phyloP scores from a whole-genome alignment of 139 green algal genomes.

The Parachlorella kessleri region DNA sequence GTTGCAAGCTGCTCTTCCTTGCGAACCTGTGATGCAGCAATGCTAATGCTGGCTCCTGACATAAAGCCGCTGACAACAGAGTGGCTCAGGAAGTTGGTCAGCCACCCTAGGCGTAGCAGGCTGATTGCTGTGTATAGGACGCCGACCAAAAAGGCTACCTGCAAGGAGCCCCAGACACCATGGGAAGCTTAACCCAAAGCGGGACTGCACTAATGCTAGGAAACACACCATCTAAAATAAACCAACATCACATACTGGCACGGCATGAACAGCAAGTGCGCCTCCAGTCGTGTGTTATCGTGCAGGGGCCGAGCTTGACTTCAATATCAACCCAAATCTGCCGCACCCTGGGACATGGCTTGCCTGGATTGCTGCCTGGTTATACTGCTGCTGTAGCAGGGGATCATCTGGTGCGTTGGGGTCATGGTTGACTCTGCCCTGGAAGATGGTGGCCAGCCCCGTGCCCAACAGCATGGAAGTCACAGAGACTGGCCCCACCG shows the following conservation, averaged over 20 bases:
- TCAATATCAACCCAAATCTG: constrained; percentile 35
- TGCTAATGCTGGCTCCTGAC: constrained; percentile 81
- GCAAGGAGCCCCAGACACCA: constrained; percentile 33
- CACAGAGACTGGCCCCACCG: constrained; percentile 71
- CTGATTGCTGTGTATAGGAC: constrained; percentile 71
- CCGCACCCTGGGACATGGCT: not conserved
- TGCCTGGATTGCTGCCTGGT: constrained; percentile 6
- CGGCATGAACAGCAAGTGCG: no score
- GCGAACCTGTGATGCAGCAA: constrained; percentile 28
- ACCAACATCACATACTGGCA: no score
- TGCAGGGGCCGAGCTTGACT: no score
- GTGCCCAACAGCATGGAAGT: constrained; percentile 54
- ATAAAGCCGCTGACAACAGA: constrained; percentile 87
- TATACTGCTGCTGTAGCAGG: constrained; percentile 2
- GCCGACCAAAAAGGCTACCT: constrained; percentile 76
- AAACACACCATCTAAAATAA: no score
- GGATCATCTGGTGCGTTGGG: constrained; percentile 5
- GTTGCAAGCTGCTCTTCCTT: no score
- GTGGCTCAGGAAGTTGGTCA: constrained; percentile 87
- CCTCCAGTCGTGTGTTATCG: no score
- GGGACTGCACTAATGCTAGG: no score
- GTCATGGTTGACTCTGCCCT: not conserved
- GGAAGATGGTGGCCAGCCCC: constrained; percentile 31
- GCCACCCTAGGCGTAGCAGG: constrained; percentile 75
- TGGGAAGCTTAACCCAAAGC: no score